These are phyloP conservation scores for Wickerhamiella sorbophila DNA, from an alignment of 805 yeast species.

Conservation along the genomic window DNA sequence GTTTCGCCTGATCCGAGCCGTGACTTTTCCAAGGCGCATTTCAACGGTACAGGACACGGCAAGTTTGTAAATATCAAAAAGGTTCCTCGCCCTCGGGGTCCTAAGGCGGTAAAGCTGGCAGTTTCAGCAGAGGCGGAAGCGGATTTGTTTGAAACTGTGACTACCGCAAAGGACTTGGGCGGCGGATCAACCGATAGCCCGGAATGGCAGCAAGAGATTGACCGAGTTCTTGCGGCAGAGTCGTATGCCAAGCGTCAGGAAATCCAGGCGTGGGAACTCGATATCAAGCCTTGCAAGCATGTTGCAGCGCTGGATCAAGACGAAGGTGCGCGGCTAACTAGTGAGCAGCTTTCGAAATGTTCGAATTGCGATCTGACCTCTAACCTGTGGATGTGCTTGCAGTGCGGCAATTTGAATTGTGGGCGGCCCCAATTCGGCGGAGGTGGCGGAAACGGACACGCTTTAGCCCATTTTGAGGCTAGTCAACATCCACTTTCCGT, in stretches of 20 bases:
- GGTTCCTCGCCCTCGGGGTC: conserved; percentile 32
- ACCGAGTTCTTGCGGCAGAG: conserved; percentile 38
- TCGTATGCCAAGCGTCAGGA: conserved; percentile 52
- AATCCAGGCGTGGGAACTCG: conserved; percentile 84
- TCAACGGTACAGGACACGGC: conserved; percentile 36
- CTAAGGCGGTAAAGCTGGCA: conserved; percentile 48
- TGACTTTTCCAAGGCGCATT: conserved; percentile 47
- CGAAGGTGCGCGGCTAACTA: conserved; percentile 4
- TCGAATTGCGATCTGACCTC: conserved; percentile 37
- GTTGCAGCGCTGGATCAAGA: conserved; percentile 39
- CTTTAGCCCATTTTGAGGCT: conserved; percentile 50
- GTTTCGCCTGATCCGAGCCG: conserved; percentile 48
- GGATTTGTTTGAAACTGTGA: conserved; percentile 40
- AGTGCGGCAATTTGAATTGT: conserved; percentile 87
- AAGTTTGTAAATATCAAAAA: conserved; percentile 47
- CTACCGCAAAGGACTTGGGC: conserved; percentile 30
- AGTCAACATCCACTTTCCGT: conserved; percentile 69
- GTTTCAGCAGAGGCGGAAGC: conserved; percentile 48
- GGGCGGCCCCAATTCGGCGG: conserved; percentile 94
- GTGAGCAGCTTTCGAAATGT: conserved; percentile 21
- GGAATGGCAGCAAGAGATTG: conserved; percentile 25
- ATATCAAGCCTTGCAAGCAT: conserved; percentile 68
- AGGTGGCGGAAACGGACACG: conserved; percentile 88
- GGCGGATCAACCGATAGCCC: conserved; percentile 21
- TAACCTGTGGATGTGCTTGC: conserved; percentile 84